Percentiles rank a stretch among this genome's conserved stretches.
Conservation (phyloP, 1,284 basidiomycete genomes). For the Lignosus rhinocerotis region DNA sequence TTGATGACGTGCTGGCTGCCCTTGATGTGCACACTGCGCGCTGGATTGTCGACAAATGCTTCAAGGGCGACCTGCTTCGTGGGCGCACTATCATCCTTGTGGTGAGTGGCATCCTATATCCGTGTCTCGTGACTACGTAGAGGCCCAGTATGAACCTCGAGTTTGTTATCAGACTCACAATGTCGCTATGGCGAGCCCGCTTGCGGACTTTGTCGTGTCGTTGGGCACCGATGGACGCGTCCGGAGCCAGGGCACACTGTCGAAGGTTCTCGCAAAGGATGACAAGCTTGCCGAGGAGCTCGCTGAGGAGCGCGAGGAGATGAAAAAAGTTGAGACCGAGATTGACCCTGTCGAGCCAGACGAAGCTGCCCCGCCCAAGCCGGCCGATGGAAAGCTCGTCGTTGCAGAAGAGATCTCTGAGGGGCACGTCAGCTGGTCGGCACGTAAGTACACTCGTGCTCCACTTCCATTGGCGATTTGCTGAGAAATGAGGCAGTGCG, state of each 20-base stretch:
- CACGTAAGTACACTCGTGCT: slow-evolving; percentile 30
- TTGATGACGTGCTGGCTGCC: slow-evolving; percentile 62
- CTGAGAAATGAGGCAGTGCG: slow-evolving; percentile 22
- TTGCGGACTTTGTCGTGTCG: slow-evolving; percentile 67
- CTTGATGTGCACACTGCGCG: slow-evolving; percentile 70
- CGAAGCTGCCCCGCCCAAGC: slow-evolving; percentile 23
- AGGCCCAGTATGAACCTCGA: too few species aligned
- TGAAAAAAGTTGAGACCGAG: slow-evolving; percentile 42
- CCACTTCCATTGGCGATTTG: neutral
- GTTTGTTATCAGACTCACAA: slow-evolving; percentile 62
- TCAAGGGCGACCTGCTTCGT: slow-evolving; percentile 66
- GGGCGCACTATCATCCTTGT: slow-evolving; percentile 74
- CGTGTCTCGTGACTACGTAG: neutral
- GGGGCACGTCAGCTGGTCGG: slow-evolving; percentile 53
- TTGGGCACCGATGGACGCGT: slow-evolving; percentile 54
- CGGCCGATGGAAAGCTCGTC: slow-evolving; percentile 47
- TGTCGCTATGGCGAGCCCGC: slow-evolving; percentile 58
- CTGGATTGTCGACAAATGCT: slow-evolving; percentile 77
- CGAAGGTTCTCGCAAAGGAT: slow-evolving; percentile 45
- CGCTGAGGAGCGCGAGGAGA: slow-evolving; percentile 40
- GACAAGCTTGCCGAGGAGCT: slow-evolving; percentile 41
- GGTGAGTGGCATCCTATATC: slow-evolving; percentile 39
- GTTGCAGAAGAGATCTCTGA: slow-evolving; percentile 60
- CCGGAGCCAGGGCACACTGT: slow-evolving; percentile 46
- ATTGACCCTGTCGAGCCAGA: slow-evolving; percentile 42